Percentiles rank a stretch among this genome's conserved stretches.
phyloP scores from a whole-genome alignment of 2,329 filamentous ascomycete species.

The Gaeumannomyces tritici region DNA sequence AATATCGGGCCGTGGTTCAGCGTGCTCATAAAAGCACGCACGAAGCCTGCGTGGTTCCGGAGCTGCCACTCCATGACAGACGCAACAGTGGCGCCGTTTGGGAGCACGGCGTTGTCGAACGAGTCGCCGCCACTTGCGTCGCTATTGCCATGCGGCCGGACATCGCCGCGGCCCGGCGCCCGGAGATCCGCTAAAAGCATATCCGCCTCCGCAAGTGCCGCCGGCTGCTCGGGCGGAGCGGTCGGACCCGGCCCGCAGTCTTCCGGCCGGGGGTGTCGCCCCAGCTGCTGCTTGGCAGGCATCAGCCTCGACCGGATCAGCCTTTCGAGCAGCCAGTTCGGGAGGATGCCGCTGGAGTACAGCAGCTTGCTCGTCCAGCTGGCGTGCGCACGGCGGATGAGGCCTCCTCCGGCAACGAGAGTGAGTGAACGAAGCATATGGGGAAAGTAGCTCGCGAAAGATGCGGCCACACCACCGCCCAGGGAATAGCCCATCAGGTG shows the following conservation, averaged over 20 bases:
- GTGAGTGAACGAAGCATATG: constrained; percentile 52
- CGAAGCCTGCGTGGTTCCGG: constrained; percentile 54
- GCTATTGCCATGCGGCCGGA: constrained; percentile 19
- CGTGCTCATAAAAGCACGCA: constrained; percentile 60
- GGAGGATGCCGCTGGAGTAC: constrained; percentile 49
- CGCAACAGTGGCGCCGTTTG: constrained; percentile 49
- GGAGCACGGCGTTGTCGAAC: constrained; percentile 32
- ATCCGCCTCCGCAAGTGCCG: constrained; percentile 1
- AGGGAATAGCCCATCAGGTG: constrained; percentile 71
- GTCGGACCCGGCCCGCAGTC: neutral
- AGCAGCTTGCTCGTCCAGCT: constrained; percentile 51
- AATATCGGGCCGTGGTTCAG: constrained; percentile 63
- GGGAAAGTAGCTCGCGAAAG: constrained; percentile 62
- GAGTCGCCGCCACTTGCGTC: constrained; percentile 24
- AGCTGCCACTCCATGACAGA: constrained; percentile 63
- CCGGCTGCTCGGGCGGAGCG: constrained; percentile 10
- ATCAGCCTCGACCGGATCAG: constrained; percentile 42
- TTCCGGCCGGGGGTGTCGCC: constrained; percentile 12
- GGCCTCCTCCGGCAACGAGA: constrained; percentile 58
- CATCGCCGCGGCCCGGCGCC: constrained; percentile 3
- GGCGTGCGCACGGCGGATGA: constrained; percentile 56
- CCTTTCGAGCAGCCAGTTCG: constrained; percentile 44
- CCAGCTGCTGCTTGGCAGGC: constrained; percentile 13
- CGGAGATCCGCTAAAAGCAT: neutral
- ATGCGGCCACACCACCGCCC: constrained; percentile 62